Evolutionary conservation across 306 rosid genomes (phyloP).

Genomic region (Rosa chinensis): DNA sequence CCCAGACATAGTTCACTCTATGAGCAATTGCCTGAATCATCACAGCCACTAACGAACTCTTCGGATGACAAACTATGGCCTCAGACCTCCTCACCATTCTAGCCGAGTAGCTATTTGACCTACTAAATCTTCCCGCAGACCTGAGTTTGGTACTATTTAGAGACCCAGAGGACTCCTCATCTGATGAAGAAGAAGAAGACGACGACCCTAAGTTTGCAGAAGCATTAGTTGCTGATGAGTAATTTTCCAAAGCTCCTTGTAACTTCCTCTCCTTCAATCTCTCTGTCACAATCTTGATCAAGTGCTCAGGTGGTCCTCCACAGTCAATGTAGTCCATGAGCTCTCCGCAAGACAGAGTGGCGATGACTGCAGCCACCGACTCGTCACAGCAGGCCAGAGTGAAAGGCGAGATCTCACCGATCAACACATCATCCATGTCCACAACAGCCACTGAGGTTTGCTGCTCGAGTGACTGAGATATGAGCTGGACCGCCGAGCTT

Average conservation of each 20-base stretch:
- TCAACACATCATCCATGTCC: constrained; percentile 57
- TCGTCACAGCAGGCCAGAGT: constrained; percentile 82
- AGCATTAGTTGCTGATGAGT: constrained; percentile 26
- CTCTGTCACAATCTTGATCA: constrained; percentile 62
- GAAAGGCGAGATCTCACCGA: constrained; percentile 91
- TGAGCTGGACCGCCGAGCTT: constrained; percentile 51
- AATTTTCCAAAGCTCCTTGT: constrained; percentile 59
- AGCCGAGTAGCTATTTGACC: constrained; percentile 76
- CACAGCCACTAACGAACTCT: constrained; percentile 88
- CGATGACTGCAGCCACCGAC: constrained; percentile 66
- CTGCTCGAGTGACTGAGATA: constrained; percentile 53
- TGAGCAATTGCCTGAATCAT: constrained; percentile 98
- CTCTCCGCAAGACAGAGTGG: constrained; percentile 76
- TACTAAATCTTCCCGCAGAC: constrained; percentile 44
- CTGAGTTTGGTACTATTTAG: constrained; percentile 30
- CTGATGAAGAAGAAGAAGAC: constrained; percentile 47
- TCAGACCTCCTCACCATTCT: constrained; percentile 81
- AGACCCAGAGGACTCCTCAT: constrained; percentile 58
- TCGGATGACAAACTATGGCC: constrained; percentile 87
- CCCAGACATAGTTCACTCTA: constrained; percentile 91
- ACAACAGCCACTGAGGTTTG: constrained; percentile 88
- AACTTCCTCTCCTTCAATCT: constrained; percentile 62
- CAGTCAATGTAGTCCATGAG: constrained; percentile 93
- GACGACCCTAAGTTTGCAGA: constrained; percentile 8
- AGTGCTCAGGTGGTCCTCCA: constrained; percentile 83